Conservation (phyloP, 805 yeast genomes). For the Nakazawaea ishiwadae region DNA sequence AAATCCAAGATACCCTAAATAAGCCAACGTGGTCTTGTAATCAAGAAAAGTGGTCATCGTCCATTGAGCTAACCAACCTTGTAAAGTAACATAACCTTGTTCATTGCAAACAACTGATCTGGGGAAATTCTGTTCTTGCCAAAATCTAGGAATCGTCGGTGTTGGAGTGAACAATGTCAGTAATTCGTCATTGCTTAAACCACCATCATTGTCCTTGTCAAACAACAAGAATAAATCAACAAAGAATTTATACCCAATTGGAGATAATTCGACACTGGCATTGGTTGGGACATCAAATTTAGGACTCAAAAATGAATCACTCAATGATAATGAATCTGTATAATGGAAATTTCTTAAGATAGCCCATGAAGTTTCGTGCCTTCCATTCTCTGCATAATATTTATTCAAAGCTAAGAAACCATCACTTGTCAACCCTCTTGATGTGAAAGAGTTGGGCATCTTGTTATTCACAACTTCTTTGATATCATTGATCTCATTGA, state of each 20-base stretch:
- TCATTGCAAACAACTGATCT: slow-evolving; percentile 85
- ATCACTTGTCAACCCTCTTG: slow-evolving; percentile 57
- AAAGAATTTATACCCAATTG: slow-evolving; percentile 84
- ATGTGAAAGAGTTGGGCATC: slow-evolving; percentile 25
- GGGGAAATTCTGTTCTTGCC: slow-evolving; percentile 88
- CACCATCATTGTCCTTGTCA: slow-evolving; percentile 97
- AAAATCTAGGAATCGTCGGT: slow-evolving; percentile 84
- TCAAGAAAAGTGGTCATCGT: slow-evolving; percentile 91
- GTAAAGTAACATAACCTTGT: slow-evolving; percentile 83
- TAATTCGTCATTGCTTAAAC: slow-evolving; percentile 73
- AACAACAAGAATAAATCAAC: slow-evolving; percentile 85
- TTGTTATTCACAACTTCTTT: slow-evolving; percentile 28
- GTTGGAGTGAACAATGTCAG: slow-evolving; percentile 74
- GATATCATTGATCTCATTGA: slow-evolving; percentile 43
- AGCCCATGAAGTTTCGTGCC: slow-evolving; percentile 98
- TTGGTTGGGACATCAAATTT: slow-evolving; percentile 65
- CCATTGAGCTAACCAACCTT: slow-evolving; percentile 99
- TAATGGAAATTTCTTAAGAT: slow-evolving; percentile 83
- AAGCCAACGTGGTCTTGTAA: slow-evolving; percentile 77
- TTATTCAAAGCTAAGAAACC: slow-evolving; percentile 80
- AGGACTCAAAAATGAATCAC: slow-evolving; percentile 77
- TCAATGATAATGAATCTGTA: slow-evolving; percentile 84
- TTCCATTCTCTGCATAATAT: slow-evolving; percentile 81
- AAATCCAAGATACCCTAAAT: slow-evolving; percentile 86
- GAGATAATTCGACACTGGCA: slow-evolving; percentile 87